These are phyloP conservation scores for Beauveria caledonica DNA, from an alignment of 2,329 filamentous ascomycete species.

Conservation along the genomic window DNA sequence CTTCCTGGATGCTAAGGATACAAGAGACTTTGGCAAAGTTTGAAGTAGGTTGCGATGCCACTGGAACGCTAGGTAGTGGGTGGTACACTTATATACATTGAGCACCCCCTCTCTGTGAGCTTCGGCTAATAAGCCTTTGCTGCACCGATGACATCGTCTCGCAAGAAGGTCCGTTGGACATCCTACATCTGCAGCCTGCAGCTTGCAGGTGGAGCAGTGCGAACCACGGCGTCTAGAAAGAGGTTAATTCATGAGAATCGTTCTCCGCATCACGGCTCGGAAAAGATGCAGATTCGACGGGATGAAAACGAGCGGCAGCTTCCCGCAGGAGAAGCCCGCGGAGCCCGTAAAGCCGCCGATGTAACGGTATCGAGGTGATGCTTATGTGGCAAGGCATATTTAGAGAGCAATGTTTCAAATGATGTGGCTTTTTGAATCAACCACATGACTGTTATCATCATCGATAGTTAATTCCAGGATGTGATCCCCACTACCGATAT, in stretches of 20 bases:
- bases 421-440: background rate
- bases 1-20: background rate
- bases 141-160: background rate
- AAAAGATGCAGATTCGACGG: background rate
- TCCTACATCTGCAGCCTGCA: background rate
- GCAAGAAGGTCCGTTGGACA: background rate
- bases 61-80: background rate
- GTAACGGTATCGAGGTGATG: background rate
- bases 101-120: background rate
- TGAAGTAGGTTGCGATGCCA: background rate
- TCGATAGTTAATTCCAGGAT: no score
- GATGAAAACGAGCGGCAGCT: background rate
- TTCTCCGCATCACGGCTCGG: background rate
- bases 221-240: background rate
- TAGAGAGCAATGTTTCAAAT: no score
- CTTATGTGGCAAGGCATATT: background rate
- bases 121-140: background rate
- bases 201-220: background rate
- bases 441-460: no score
- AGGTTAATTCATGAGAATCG: background rate
- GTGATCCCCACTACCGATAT: no score
- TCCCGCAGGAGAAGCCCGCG: background rate
- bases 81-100: background rate
- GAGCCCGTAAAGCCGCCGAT: background rate
- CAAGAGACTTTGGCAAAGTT: background rate